Percentiles rank a stretch among this genome's conserved stretches.
Evolutionary conservation across 2,329 filamentous ascomycete genomes (phyloP).

Genomic region (Coniosporium tulheliwenetii): DNA sequence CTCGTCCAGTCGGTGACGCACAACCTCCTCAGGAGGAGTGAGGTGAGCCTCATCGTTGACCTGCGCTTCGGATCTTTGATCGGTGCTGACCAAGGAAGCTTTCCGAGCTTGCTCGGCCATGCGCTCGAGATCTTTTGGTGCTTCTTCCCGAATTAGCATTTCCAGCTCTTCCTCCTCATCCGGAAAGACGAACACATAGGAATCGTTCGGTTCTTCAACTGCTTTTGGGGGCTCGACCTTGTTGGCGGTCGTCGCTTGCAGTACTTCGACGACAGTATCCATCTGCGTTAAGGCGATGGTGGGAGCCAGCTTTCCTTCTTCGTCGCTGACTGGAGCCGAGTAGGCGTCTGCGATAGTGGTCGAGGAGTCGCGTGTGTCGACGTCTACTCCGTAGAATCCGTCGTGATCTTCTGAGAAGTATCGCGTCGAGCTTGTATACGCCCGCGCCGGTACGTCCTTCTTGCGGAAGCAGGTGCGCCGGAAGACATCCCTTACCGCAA

Average conservation of each 20-base stretch:
- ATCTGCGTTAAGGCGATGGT: neutral
- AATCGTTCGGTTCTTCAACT: neutral
- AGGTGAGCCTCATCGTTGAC: too few relatives aligned
- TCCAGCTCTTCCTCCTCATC: slow-evolving; percentile 1
- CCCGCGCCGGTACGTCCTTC: too few relatives aligned
- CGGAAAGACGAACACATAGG: neutral
- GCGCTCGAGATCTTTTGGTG: too few relatives aligned
- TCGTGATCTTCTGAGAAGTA: too few relatives aligned
- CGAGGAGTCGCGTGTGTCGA: too few relatives aligned
- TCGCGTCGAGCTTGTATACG: too few relatives aligned
- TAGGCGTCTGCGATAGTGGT: too few relatives aligned
- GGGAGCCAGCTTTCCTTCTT: neutral
- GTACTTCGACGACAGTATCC: too few relatives aligned
- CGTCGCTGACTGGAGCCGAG: neutral
- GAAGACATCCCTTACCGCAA: too few relatives aligned
- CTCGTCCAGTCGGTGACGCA: neutral
- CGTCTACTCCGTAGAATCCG: too few relatives aligned
- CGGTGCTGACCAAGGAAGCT: neutral
- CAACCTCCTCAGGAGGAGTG: neutral
- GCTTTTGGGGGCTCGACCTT: neutral
- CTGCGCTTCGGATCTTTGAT: neutral
- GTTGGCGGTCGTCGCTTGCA: neutral
- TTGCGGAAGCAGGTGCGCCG: too few relatives aligned
- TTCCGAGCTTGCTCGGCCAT: neutral
- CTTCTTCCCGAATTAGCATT: neutral